Percentiles rank a stretch among this genome's conserved stretches.
Conservation (phyloP, 2,329 filamentous ascomycete genomes). For the Sphaerostilbella broomeana region DNA sequence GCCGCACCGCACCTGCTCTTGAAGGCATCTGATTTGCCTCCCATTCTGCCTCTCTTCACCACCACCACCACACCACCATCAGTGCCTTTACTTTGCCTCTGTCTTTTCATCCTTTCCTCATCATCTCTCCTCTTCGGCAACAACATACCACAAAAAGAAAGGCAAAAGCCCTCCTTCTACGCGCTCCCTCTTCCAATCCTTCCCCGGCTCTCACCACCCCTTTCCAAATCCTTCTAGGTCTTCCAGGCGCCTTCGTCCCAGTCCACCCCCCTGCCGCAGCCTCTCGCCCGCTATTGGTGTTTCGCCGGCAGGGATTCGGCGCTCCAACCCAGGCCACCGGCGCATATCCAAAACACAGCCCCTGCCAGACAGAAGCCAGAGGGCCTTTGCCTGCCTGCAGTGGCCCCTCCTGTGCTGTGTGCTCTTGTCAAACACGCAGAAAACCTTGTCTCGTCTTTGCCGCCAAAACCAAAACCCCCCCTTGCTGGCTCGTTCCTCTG, state of each 20-base stretch:
- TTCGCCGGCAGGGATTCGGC: conserved; percentile 14
- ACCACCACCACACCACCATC: not conserved
- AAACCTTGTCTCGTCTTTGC: conserved; percentile 17
- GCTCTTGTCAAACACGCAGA: conserved; percentile 13
- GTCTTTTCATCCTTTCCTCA: not conserved
- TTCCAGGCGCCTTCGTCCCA: not conserved
- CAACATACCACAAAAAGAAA: conserved; percentile 5
- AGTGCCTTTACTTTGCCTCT: too few species aligned
- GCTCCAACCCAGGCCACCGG: conserved; percentile 19
- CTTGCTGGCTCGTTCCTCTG: conserved; percentile 12
- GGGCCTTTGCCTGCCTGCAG: conserved; percentile 12
- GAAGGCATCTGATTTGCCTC: too few species aligned
- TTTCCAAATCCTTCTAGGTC: conserved; percentile 8
- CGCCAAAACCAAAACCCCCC: conserved; percentile 20
- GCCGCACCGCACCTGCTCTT: too few species aligned
- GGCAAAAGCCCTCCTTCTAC: conserved; percentile 4
- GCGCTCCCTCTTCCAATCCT: conserved; percentile 11
- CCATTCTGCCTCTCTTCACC: not conserved
- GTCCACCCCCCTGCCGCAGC: conserved; percentile 11
- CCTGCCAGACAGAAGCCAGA: conserved; percentile 7
- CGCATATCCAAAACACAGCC: conserved; percentile 19
- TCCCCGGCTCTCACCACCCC: conserved; percentile 12
- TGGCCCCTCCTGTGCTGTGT: conserved; percentile 6
- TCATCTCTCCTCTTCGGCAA: not conserved
- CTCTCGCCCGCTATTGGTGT: too few species aligned